Base-by-base conservation (phyloP, 2,329 filamentous ascomycete genomes). In the Fusarium algeriense region DNA sequence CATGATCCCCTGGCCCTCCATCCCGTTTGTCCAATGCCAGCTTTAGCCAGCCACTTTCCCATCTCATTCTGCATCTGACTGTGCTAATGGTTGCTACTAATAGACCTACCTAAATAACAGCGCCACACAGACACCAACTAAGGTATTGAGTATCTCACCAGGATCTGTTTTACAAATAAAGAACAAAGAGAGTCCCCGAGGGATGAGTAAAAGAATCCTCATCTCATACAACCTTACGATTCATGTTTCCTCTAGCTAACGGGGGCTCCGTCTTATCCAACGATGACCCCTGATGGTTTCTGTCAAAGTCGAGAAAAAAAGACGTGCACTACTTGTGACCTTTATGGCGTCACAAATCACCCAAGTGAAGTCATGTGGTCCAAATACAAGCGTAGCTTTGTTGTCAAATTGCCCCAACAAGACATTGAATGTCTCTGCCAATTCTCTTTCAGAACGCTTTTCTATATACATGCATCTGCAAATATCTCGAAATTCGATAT, bases 341-440 rank as follows among this genome's bases (percentile, higher is more conserved):
- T 38, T 38, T 28, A 77, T 76, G 75, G 75, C 73, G 75, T 76
- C 75, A 76, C 66, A 64, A 75, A 75, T 68, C 70, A 67, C 58
- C 70, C 71, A 67, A 69, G 62, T 74, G 59, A 76, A 73, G 75
- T 76, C 75, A 76, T 75, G 75, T 70, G 74, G 67, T 50, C 64
- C 38, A 37, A 53, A 48, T 56, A 57, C 52, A 49, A 54, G 46
- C 53, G 60, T 70, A 49, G 63, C 46, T 58, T 64, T 61, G 52
- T 40, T 54, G 64, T 20, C 52, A 56, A 49, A 62, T 20, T 56
- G 48, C 56, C 70, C 70, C 70, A 73, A 73, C 70, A 73, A 72
- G 50, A 73, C 46, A 54, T 28, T 30, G 46, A 54, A 55, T 56
- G 49, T 57, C 60, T 66, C 52, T 55, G 23, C 32, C 41, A 49